phyloP scores from a whole-genome alignment of 1,284 basidiomycete species.

The Ganoderma sinense region DNA sequence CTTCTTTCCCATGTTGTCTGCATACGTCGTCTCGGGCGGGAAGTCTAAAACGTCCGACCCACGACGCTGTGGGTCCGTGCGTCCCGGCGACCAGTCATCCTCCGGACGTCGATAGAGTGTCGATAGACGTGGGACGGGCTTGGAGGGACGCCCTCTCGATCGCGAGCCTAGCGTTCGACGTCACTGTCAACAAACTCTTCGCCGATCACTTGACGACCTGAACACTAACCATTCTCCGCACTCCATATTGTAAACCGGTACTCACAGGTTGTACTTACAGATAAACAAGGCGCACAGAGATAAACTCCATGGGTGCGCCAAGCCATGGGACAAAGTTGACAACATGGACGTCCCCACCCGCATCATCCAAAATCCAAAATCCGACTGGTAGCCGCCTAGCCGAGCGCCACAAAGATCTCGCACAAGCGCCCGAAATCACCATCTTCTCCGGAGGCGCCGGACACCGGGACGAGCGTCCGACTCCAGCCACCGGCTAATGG shows the following conservation, averaged over 20 bases:
- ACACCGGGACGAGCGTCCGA: background rate
- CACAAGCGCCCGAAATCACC: background rate
- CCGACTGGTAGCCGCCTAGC: background rate
- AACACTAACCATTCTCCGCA: background rate
- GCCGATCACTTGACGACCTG: background rate
- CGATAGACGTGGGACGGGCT: background rate
- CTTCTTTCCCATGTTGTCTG: too few species aligned
- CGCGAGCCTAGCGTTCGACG: background rate
- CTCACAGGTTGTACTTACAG: too few species aligned
- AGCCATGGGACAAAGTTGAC: background rate
- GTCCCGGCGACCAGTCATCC: background rate
- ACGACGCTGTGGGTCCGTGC: too few species aligned
- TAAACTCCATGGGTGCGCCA: background rate
- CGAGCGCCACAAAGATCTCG: slow-evolving; percentile 4
- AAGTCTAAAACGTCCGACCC: too few species aligned
- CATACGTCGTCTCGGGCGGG: too few species aligned
- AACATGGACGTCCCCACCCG: background rate
- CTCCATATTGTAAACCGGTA: background rate
- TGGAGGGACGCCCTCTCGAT: background rate
- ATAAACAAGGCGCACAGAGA: background rate
- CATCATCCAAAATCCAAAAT: background rate
- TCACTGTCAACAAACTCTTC: background rate
- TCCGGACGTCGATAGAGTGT: background rate
- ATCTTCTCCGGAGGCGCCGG: background rate
- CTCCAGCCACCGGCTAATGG: too few species aligned